Percentiles rank a stretch among this genome's conserved stretches.
Conservation (phyloP, 305 asterid species). For the Solanum chacoense region DNA sequence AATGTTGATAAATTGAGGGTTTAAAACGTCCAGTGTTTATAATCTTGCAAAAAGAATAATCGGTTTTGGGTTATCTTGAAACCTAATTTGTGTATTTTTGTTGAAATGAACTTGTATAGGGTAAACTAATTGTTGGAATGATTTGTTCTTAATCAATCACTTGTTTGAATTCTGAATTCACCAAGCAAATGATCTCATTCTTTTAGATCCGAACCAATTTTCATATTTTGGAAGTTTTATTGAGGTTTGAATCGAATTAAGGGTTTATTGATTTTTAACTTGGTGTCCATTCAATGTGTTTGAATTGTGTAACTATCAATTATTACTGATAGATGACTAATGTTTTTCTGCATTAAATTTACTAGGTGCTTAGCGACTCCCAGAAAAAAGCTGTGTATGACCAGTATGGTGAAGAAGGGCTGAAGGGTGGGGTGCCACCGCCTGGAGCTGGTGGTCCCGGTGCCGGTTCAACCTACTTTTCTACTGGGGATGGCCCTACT, state of each 20-base stretch:
- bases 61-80: neutral
- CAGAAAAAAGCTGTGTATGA: slow-evolving; percentile 25
- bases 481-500: slow-evolving; percentile 14
- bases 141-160: neutral
- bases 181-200: neutral
- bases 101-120: neutral
- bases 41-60: neutral
- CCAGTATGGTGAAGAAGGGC: slow-evolving; percentile 28
- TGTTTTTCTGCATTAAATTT: neutral
- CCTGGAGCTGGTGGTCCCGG: slow-evolving; percentile 24
- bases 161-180: neutral
- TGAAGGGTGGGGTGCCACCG: slow-evolving; percentile 19
- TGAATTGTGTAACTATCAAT: neutral
- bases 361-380: slow-evolving; percentile 25
- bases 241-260: neutral
- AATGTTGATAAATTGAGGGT: neutral
- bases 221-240: neutral
- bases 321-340: neutral
- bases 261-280: neutral
- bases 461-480: slow-evolving; percentile 22
- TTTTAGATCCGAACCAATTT: neutral
- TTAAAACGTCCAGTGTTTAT: neutral
- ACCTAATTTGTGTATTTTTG: neutral
- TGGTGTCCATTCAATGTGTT: neutral
- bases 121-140: neutral